Evolutionary conservation across 371 early-diverging fungal species (phyloP).

Genomic region (Rhizopus microsporus): DNA sequence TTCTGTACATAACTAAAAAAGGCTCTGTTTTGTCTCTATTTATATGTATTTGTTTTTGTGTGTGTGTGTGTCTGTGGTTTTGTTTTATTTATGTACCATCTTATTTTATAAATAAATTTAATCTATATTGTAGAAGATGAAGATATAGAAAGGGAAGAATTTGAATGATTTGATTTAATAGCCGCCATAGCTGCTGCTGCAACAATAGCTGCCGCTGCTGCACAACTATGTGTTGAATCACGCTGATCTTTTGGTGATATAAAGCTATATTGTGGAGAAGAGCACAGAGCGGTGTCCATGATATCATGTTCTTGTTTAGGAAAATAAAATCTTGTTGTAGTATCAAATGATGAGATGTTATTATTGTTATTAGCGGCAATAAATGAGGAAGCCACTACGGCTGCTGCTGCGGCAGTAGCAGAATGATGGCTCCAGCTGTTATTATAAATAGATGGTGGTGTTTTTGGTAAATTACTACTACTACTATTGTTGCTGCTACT

Average conservation of each 20-base stretch:
- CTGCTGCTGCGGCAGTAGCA: constrained; percentile 31
- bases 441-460: not conserved
- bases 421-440: constrained; percentile 7
- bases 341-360: not conserved
- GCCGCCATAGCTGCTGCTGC: constrained; percentile 23
- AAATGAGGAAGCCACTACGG: constrained; percentile 21
- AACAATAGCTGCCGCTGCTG: constrained; percentile 18
- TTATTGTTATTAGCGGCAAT: not conserved
- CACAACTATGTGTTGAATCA: not conserved
- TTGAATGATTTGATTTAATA: constrained; percentile 6
- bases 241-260: not conserved
- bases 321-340: not conserved
- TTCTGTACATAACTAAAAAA: constrained; percentile 1
- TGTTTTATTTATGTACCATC: too few relatives aligned
- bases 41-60: not conserved
- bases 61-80: not conserved
- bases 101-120: too few relatives aligned
- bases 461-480: not conserved
- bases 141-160: not conserved
- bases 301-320: not conserved
- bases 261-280: not conserved
- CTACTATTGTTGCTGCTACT: too few relatives aligned
- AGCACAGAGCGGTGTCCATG: not conserved
- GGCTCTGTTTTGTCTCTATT: not conserved
- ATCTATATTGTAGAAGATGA: constrained; percentile 4